Conservation (phyloP, 139 green algal genomes). For the Tetraselmis striata region DNA sequence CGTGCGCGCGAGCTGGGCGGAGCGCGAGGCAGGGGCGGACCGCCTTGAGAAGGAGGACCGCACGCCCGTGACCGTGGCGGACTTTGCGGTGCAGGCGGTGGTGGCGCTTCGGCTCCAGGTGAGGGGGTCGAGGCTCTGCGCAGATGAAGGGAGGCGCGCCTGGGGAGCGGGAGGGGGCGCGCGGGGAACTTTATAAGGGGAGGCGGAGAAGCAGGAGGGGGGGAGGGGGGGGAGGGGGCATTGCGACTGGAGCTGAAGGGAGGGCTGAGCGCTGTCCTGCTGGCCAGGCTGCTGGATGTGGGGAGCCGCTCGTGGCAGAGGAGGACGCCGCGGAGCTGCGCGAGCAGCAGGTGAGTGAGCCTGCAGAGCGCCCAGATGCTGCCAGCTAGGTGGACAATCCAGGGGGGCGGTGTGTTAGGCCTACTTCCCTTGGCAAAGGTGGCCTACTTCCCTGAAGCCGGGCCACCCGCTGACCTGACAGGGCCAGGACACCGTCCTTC, state of each 20-base stretch:
- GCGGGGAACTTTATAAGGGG: too few species aligned
- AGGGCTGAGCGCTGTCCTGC: too few species aligned
- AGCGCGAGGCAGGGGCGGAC: not conserved
- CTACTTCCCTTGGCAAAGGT: too few species aligned
- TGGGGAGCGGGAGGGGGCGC: too few species aligned
- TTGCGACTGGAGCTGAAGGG: too few species aligned
- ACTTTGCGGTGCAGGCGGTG: constrained; percentile 34
- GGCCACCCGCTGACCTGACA: too few species aligned
- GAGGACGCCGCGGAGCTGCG: constrained; percentile 19
- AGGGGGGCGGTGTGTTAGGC: not conserved
- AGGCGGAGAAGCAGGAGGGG: not conserved
- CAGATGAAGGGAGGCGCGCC: too few species aligned
- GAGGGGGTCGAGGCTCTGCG: too few species aligned
- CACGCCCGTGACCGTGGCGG: constrained; percentile 34
- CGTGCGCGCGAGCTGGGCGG: not conserved
- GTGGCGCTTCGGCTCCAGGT: constrained; percentile 9
- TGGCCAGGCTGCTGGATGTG: not conserved
- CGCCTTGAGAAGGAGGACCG: constrained; percentile 21
- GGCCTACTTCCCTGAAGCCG: too few species aligned
- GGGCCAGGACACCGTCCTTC: too few species aligned
- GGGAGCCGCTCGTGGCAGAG: constrained; percentile 25
- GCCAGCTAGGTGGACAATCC: not conserved
- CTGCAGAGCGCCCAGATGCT: not conserved
- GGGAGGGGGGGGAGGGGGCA: too few species aligned
- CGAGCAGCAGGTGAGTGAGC: not conserved